These are phyloP conservation scores for Russula vinacea DNA, from an alignment of 768 basidiomycete genomes.

Conservation along the genomic window DNA sequence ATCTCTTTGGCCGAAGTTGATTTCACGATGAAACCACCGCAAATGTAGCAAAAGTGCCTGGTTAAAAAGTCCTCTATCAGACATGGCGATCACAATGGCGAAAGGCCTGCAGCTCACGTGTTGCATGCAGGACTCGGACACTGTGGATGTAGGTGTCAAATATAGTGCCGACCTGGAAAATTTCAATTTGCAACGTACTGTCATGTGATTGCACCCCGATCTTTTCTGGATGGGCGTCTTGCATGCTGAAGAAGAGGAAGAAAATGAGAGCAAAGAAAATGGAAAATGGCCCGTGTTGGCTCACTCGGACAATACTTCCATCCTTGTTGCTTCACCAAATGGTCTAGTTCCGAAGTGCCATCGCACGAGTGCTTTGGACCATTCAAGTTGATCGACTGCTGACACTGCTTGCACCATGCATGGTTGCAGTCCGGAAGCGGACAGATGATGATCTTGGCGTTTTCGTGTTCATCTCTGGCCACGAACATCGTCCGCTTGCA, in stretches of 20 bases:
- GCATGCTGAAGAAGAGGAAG: constrained; percentile 38
- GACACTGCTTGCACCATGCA: constrained; percentile 38
- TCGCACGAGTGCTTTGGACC: constrained; percentile 36
- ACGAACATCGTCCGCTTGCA: constrained; percentile 33
- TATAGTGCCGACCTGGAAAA: not conserved
- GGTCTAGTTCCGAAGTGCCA: constrained; percentile 37
- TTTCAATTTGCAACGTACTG: constrained; percentile 38
- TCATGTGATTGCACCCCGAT: constrained; percentile 58
- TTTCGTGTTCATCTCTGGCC: constrained; percentile 34
- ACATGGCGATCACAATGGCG: not conserved
- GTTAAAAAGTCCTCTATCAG: not conserved
- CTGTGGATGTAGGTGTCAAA: constrained; percentile 34
- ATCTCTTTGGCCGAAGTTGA: constrained; percentile 34
- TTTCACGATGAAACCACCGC: constrained; percentile 36
- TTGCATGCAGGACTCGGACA: constrained; percentile 57
- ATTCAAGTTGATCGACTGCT: constrained; percentile 29
- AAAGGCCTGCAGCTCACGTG: constrained; percentile 32
- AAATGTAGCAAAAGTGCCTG: constrained; percentile 10
- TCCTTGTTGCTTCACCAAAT: constrained; percentile 34
- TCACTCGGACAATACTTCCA: constrained; percentile 39
- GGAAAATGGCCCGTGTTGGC: not conserved
- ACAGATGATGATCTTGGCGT: constrained; percentile 32
- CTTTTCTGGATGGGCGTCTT: constrained; percentile 50
- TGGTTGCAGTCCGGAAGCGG: constrained; percentile 35
- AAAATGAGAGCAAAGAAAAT: not conserved